Conservation (phyloP, 1,284 basidiomycete species). For the Cerioporus squamosus region DNA sequence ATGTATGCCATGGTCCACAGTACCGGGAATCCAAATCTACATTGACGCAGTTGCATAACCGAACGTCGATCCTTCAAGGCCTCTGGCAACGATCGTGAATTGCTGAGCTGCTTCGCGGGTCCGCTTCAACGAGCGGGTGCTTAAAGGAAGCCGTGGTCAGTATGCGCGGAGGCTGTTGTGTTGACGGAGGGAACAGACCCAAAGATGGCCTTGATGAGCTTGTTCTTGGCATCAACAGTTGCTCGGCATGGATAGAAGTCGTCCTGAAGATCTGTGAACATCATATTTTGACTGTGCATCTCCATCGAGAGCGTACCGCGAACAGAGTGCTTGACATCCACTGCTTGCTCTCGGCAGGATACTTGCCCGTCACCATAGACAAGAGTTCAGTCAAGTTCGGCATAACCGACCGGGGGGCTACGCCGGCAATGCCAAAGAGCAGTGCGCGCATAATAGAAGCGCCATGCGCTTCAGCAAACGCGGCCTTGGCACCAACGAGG, state of each 20-base stretch:
- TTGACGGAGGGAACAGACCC: constrained; percentile 50
- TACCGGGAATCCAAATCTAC: constrained; percentile 21
- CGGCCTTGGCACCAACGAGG: constrained; percentile 50
- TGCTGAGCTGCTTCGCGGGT: constrained; percentile 78
- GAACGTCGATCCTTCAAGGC: constrained; percentile 77
- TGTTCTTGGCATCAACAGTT: constrained; percentile 71
- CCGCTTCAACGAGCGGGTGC: constrained; percentile 65
- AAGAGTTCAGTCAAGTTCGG: constrained; percentile 85
- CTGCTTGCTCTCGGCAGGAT: constrained; percentile 53
- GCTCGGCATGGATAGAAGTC: constrained; percentile 71
- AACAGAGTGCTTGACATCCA: constrained; percentile 80
- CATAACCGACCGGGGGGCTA: constrained; percentile 82
- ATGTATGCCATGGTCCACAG: neutral
- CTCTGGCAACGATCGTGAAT: constrained; percentile 74
- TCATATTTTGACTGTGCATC: neutral
- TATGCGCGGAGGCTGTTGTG: neutral
- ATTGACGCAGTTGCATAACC: constrained; percentile 59
- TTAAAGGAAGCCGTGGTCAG: constrained; percentile 27
- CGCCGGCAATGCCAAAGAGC: constrained; percentile 77
- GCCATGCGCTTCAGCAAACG: constrained; percentile 67
- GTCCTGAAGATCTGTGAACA: constrained; percentile 42
- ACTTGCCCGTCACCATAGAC: constrained; percentile 62
- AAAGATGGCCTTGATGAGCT: constrained; percentile 74
- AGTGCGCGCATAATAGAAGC: constrained; percentile 72
- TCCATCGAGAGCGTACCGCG: constrained; percentile 52